Evolutionary conservation across 1,284 basidiomycete genomes (phyloP).

Genomic region (Pseudomicrostroma phylloplanum): DNA sequence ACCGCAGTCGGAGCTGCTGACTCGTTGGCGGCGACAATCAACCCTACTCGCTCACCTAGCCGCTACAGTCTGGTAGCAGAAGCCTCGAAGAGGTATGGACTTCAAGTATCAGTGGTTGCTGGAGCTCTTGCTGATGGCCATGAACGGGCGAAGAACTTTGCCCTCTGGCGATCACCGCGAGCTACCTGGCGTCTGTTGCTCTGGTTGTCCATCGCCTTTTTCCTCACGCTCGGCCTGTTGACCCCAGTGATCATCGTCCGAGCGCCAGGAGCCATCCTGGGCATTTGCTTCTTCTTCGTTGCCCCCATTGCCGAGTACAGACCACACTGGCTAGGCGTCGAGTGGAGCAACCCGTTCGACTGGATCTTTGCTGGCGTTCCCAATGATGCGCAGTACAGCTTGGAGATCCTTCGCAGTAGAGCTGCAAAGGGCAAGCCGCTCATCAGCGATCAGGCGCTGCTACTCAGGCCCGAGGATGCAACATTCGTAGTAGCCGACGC

Average conservation of each 20-base stretch:
- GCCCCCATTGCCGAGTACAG: slow-evolving; percentile 24
- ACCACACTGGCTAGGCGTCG: slow-evolving; percentile 21
- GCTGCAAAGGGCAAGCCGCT: slow-evolving; percentile 25
- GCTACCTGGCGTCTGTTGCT: slow-evolving; percentile 21
- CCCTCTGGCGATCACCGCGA: slow-evolving; percentile 19
- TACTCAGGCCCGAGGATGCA: not conserved
- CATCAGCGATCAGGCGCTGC: slow-evolving; percentile 9
- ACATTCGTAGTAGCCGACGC: not conserved
- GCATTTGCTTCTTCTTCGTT: slow-evolving; percentile 24
- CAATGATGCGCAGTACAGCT: slow-evolving; percentile 31
- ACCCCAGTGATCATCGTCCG: slow-evolving; percentile 19
- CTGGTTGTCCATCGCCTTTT: slow-evolving; percentile 12
- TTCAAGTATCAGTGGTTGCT: slow-evolving; percentile 14
- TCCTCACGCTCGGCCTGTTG: slow-evolving; percentile 13
- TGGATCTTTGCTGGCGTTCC: slow-evolving; percentile 30
- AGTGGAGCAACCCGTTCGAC: slow-evolving; percentile 19
- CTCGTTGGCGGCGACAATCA: not conserved
- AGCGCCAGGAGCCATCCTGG: slow-evolving; percentile 21
- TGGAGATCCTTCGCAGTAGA: slow-evolving; percentile 22
- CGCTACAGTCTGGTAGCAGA: slow-evolving; percentile 10
- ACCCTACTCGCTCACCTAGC: not conserved
- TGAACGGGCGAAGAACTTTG: slow-evolving; percentile 26
- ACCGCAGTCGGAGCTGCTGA: not conserved
- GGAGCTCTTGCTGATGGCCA: slow-evolving; percentile 20
- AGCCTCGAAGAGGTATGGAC: slow-evolving; percentile 16